Evolutionary conservation across 805 yeast genomes (phyloP).

Genomic region (Kazachstania africana): DNA sequence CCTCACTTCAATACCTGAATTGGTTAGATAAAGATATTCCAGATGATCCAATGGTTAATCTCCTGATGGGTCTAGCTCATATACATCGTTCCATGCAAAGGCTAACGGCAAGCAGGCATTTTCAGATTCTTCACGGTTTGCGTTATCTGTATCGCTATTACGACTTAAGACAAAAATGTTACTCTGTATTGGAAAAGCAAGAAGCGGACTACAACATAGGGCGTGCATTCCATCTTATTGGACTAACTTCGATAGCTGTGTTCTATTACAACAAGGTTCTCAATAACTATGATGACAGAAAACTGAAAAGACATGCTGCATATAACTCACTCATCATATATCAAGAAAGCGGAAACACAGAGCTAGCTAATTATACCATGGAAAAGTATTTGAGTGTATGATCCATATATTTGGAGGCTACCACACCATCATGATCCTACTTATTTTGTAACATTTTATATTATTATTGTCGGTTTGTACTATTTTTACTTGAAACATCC

Average conservation of each 20-base stretch:
- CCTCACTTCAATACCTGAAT: conserved; percentile 67
- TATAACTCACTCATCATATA: conserved; percentile 72
- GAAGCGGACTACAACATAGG: conserved; percentile 81
- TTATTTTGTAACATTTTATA: too few relatives aligned
- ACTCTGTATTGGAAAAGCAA: conserved; percentile 38
- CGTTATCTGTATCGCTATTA: conserved; percentile 66
- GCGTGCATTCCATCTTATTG: conserved; percentile 72
- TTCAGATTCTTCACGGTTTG: conserved; percentile 79
- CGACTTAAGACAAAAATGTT: conserved; percentile 33
- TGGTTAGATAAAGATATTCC: conserved; percentile 58
- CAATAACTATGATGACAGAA: conserved; percentile 40
- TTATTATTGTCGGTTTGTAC: too few relatives aligned
- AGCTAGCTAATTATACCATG: conserved; percentile 51
- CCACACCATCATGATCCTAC: too few relatives aligned
- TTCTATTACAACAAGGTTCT: conserved; percentile 63
- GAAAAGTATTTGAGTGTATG: conserved; percentile 42
- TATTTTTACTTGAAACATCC: too few relatives aligned
- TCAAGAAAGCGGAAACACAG: conserved; percentile 59
- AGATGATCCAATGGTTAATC: conserved; percentile 67
- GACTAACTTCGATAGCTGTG: conserved; percentile 63
- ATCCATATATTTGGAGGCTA: too few relatives aligned
- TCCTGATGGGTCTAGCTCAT: conserved; percentile 68
- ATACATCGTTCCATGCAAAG: conserved; percentile 89
- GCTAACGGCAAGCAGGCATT: conserved; percentile 71
- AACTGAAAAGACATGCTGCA: conserved; percentile 69